These are phyloP conservation scores for Comarum palustre DNA, from an alignment of 306 rosid species.

Conservation along the genomic window DNA sequence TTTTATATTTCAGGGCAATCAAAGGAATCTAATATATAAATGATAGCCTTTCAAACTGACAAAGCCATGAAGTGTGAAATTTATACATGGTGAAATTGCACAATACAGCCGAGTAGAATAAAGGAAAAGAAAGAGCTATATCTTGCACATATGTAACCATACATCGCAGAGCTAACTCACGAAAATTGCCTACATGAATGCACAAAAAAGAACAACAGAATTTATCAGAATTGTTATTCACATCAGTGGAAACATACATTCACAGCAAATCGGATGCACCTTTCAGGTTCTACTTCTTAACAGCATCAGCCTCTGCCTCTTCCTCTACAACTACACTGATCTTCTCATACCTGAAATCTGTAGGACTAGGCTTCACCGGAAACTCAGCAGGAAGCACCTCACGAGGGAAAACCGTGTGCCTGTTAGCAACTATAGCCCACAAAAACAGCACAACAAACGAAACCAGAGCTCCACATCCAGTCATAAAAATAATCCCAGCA, in stretches of 20 bases:
- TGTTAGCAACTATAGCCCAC: conserved; percentile 50
- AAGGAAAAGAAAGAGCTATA: conserved; percentile 1
- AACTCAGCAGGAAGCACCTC: conserved; percentile 28
- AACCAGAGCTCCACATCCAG: conserved; percentile 52
- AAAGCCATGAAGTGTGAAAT: neutral
- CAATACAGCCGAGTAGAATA: neutral
- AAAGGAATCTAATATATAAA: neutral
- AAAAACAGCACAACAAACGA: conserved; percentile 50
- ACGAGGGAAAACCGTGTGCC: conserved; percentile 25
- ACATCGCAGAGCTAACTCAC: conserved; percentile 7
- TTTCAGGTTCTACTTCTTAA: conserved; percentile 12
- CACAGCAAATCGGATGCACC: conserved; percentile 17
- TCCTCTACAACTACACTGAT: conserved; percentile 61
- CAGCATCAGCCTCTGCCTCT: conserved; percentile 32
- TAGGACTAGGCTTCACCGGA: conserved; percentile 30
- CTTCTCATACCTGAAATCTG: conserved; percentile 56
- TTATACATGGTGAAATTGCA: neutral
- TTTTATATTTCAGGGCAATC: neutral
- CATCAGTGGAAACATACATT: neutral
- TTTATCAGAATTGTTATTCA: neutral
- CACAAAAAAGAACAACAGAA: neutral
- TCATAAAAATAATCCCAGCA: conserved; percentile 55
- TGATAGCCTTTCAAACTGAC: neutral
- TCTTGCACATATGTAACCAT: neutral
- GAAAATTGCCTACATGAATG: conserved; percentile 1